Conservation (phyloP, 805 yeast genomes). For the Ogataea haglerorum region DNA sequence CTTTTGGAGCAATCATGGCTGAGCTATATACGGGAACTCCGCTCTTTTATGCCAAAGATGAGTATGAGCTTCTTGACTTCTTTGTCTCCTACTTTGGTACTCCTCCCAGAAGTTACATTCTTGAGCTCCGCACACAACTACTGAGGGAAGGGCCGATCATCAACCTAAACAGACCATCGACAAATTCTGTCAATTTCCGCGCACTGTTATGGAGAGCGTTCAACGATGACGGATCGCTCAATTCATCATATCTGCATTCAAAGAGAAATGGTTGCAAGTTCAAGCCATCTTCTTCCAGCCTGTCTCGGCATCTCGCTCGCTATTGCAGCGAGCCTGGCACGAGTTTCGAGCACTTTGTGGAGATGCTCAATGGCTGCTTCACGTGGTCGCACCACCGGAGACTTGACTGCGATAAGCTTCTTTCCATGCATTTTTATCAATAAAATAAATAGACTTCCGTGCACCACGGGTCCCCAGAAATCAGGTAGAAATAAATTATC, state of each 20-base stretch:
- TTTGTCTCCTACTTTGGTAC: slow-evolving; percentile 45
- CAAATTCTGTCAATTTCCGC: slow-evolving; percentile 5
- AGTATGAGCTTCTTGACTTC: slow-evolving; percentile 43
- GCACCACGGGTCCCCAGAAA: slow-evolving; percentile 6
- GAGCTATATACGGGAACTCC: slow-evolving; percentile 67
- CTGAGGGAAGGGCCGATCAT: slow-evolving; percentile 35
- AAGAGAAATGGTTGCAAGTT: slow-evolving; percentile 19
- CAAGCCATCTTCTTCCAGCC: slow-evolving; percentile 18
- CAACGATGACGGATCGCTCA: slow-evolving; percentile 28
- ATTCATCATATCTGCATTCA: slow-evolving; percentile 16
- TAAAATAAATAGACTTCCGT: neutral
- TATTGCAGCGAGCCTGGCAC: slow-evolving; percentile 1
- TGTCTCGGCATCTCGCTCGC: slow-evolving; percentile 15
- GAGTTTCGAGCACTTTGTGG: slow-evolving; percentile 22
- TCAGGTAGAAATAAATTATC: neutral
- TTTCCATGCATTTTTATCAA: slow-evolving; percentile 29
- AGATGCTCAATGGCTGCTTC: slow-evolving; percentile 30
- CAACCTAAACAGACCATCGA: slow-evolving; percentile 10
- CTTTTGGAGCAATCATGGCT: slow-evolving; percentile 87
- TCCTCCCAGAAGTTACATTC: slow-evolving; percentile 41
- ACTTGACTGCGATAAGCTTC: slow-evolving; percentile 26
- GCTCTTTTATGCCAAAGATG: slow-evolving; percentile 47
- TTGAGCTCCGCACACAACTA: slow-evolving; percentile 38
- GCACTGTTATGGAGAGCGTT: slow-evolving; percentile 39
- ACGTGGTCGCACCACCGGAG: slow-evolving; percentile 37